Evolutionary conservation across 164 flowering plant species (phyloP), one percentile per base, ranked within the genome.

Genomic region (Santalum album): DNA sequence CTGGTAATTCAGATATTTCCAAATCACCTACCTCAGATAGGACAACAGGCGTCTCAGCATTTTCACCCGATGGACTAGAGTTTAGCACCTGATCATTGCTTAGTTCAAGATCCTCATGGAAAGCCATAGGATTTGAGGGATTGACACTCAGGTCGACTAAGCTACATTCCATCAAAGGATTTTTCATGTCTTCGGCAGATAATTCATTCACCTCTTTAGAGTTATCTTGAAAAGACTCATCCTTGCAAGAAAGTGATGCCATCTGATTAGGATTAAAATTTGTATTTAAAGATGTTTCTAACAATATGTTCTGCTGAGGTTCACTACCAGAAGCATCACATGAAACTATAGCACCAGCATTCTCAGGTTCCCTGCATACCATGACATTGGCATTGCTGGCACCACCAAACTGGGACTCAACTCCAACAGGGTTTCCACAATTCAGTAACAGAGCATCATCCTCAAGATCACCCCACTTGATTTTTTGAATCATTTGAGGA

Each of bases 391-490:
- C 69, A 64, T 56, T 64, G 36, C 62, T 69, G 35, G 56, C 63
- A 61, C 45, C 68, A 55, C 71, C 75, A 64, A 64, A 72, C 45
- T 54, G 73, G 12, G 69, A 67, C 59, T 66, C 76, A 62, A 59
- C 24, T 51, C 53, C 69, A 56, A 32, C 57, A 56, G 47, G 17
- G 10, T 55, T 76, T 32, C 57, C 79, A 56, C 45, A 36, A 54
- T 57, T 63, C 49, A 44, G 39, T 20, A 64, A 55, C 54, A 81
- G 57, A 49, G 53, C 70, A 53, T 71, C 84, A 68, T 75, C 88
- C 57, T 84, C 86, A 18, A 80, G 69, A 70, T 80, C 81, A 51
- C 94, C 95, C 95, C 90, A 83, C 55, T 75, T 85, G 54, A 85
- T 80, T 58, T 76, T 80, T 21, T 65, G 83, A 61, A 69, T 66